These are phyloP conservation scores for Penicillium antarcticum DNA, from an alignment of 495 filamentous ascomycete species.

Conservation along the genomic window DNA sequence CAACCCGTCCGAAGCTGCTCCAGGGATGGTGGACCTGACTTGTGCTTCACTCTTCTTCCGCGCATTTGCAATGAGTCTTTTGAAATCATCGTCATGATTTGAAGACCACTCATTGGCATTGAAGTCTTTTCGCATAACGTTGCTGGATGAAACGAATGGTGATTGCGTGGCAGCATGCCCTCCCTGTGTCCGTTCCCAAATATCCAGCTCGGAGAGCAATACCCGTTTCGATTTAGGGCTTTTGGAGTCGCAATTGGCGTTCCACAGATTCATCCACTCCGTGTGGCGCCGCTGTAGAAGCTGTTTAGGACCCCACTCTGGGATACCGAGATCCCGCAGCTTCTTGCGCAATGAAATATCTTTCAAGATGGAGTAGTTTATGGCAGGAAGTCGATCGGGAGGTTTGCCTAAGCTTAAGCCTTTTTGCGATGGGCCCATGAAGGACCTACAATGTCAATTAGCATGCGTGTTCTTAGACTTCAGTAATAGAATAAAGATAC, in stretches of 20 bases:
- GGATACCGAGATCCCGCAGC: slow-evolving; percentile 77
- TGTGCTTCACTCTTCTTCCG: slow-evolving; percentile 37
- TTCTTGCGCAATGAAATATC: slow-evolving; percentile 76
- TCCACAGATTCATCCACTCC: slow-evolving; percentile 95
- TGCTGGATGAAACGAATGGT: slow-evolving; percentile 23
- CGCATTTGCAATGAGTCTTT: slow-evolving; percentile 70
- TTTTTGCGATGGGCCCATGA: slow-evolving; percentile 15
- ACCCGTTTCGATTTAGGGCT: slow-evolving; percentile 66
- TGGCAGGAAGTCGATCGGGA: slow-evolving; percentile 63
- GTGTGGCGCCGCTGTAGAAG: slow-evolving; percentile 76
- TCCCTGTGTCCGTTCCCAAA: slow-evolving; percentile 78
- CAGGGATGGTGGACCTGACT: slow-evolving; percentile 30
- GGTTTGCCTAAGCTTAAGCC: slow-evolving; percentile 20
- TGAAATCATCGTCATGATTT: slow-evolving; percentile 70
- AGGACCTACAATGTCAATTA: slow-evolving; percentile 20
- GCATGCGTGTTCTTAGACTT: not conserved
- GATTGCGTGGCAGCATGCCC: slow-evolving; percentile 23
- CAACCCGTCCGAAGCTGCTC: slow-evolving; percentile 2
- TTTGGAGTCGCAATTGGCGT: slow-evolving; percentile 88
- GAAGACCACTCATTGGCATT: slow-evolving; percentile 72
- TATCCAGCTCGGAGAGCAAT: slow-evolving; percentile 70
- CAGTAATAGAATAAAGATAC: slow-evolving; percentile 17
- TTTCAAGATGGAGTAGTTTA: slow-evolving; percentile 79
- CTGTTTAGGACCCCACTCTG: slow-evolving; percentile 58
- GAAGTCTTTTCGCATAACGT: slow-evolving; percentile 77